Base-by-base conservation (phyloP, 352 stramenopile species). In the Phytophthora aleatoria region DNA sequence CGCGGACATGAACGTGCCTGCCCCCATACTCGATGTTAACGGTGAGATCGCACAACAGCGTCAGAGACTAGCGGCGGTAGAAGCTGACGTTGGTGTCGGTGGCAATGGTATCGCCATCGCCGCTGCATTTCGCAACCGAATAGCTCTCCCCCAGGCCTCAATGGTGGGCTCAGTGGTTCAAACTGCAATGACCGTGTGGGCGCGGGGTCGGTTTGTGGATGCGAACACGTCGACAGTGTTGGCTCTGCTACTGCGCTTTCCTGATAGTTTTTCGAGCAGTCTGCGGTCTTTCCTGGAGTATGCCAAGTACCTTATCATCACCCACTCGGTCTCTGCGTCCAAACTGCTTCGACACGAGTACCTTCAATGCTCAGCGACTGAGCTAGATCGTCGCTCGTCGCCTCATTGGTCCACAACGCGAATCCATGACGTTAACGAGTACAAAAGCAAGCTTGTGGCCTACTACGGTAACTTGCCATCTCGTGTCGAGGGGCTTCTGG, bases 281-380 rank as follows among this genome's bases (percentile, higher is more conserved):
- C 54, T 94, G 11, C 80, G 77, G 2, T 79, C 65, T 12, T 89
- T 92, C 36, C 50, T 91, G 36, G 83, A 94, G 56, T 92, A 87
- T 65, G 77, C 75, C 20, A 85, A 81, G 53, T 92, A 80, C 50
- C 55, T 92, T 8, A 54, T 77, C 1, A 74, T 77, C 31, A 76
- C 64, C 0, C 72, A 80, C 41, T 62, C 73, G 1, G 57, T 67
- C n/a, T 79, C 69, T 5, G 74, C 79, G 15, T 55, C 48, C 0
- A 74, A 70, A 13, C 42, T 92, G 41, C 71, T 92, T n/a, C 55
- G 72, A 13, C 85, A 94, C 56, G 63, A 77, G 24, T 91, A 79
- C 35, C 50, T 91, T 26, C 53, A 62, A 26, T 70, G 43, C 35
- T n/a, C 63, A 50, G 57, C n/a, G 6, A 56, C 50, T 53, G 24